Evolutionary conservation across 768 basidiomycete genomes (phyloP).

Genomic region (Pleurotus salmoneostramineus): DNA sequence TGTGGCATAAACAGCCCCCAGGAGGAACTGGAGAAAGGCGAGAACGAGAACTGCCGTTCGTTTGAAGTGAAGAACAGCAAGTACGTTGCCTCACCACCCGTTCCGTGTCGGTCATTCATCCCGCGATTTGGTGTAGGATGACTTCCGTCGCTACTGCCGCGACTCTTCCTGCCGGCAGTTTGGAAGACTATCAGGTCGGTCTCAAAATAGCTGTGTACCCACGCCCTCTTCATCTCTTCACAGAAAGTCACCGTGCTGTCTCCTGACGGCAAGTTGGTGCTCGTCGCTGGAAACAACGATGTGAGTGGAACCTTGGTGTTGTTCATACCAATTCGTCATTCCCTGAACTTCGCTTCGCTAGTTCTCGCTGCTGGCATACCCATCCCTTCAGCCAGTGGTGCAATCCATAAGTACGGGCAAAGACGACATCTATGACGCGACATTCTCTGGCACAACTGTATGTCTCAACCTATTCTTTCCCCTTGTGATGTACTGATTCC

Average conservation of each 20-base stretch:
- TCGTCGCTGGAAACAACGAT: conserved; percentile 69
- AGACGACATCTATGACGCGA: conserved; percentile 79
- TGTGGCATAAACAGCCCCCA: conserved; percentile 86
- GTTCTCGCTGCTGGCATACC: conserved; percentile 66
- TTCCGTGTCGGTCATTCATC: neutral
- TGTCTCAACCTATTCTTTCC: conserved; percentile 14
- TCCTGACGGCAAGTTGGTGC: conserved; percentile 58
- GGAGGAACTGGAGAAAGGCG: conserved; percentile 55
- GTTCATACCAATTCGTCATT: neutral
- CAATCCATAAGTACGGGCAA: conserved; percentile 55
- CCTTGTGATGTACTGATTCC: neutral
- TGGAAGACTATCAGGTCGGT: conserved; percentile 83
- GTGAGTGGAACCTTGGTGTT: conserved; percentile 36
- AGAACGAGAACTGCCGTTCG: conserved; percentile 84
- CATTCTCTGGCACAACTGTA: conserved; percentile 69
- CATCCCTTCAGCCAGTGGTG: conserved; percentile 47
- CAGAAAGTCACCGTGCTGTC: conserved; percentile 91
- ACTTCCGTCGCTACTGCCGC: conserved; percentile 43
- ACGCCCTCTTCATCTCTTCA: conserved; percentile 7
- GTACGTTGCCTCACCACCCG: conserved; percentile 32
- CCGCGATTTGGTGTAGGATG: conserved; percentile 38
- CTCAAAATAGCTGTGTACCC: neutral
- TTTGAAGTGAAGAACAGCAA: conserved; percentile 56
- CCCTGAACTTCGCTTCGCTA: conserved; percentile 21
- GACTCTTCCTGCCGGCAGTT: conserved; percentile 57